phyloP scores from a whole-genome alignment of 768 basidiomycete genomes.

The Scleroderma citrinum region DNA sequence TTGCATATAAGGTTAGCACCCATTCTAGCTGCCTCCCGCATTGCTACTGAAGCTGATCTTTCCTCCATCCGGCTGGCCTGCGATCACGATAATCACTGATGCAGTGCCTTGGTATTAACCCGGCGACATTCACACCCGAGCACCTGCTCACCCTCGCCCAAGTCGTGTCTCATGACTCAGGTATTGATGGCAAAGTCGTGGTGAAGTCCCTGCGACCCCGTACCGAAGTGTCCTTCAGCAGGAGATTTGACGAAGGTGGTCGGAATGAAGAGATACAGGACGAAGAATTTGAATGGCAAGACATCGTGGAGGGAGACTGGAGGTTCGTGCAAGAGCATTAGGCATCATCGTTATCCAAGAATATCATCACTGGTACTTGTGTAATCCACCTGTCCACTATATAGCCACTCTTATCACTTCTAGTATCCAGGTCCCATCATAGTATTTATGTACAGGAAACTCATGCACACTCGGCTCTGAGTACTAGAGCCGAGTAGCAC shows the following conservation, averaged over 20 bases:
- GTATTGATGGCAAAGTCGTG: constrained; percentile 3
- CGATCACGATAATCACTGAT: too few species aligned
- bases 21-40: neutral
- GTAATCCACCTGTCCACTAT: too few species aligned
- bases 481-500: too few species aligned
- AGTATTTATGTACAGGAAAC: too few species aligned
- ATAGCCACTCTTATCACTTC: too few species aligned
- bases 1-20: constrained; percentile 47
- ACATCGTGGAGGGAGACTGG: constrained; percentile 28
- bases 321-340: constrained; percentile 11
- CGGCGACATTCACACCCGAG: constrained; percentile 55
- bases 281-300: constrained; percentile 22
- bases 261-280: constrained; percentile 9
- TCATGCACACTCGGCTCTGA: too few species aligned
- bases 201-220: constrained; percentile 16
- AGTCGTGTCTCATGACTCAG: constrained; percentile 25
- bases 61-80: too few species aligned
- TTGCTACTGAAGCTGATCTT: too few species aligned
- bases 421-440: too few species aligned
- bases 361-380: too few species aligned
- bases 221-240: constrained; percentile 24
- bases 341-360: too few species aligned
- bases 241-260: constrained; percentile 18
- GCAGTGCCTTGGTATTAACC: constrained; percentile 56
- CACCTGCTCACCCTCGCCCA: constrained; percentile 42